A percentile compares a stretch with the other conserved stretches of the same genome.
Conservation (phyloP, 257 asterid species). For the Ballota nigra region DNA sequence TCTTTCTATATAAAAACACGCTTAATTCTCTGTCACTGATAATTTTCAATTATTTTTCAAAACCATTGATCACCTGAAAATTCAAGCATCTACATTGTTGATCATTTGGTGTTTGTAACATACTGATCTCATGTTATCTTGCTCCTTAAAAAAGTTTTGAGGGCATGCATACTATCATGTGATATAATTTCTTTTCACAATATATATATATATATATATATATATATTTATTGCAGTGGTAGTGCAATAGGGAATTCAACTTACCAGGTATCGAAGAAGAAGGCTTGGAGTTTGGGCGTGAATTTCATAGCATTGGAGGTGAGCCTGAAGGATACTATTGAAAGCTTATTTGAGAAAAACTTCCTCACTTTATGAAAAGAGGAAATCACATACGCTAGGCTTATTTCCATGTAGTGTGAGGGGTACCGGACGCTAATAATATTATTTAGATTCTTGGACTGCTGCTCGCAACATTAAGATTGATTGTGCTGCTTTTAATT, state of each 20-base stretch:
- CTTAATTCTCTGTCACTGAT: too few relatives aligned
- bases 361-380: conserved; percentile 20
- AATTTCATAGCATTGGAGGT: conserved; percentile 39
- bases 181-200: background rate
- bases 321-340: conserved; percentile 13
- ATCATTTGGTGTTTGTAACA: too few relatives aligned
- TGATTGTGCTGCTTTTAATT: too few relatives aligned
- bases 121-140: too few relatives aligned
- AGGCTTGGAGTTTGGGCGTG: conserved; percentile 41
- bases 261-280: conserved; percentile 35
- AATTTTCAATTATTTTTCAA: background rate
- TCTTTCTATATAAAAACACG: background rate
- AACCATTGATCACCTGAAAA: background rate
- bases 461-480: too few relatives aligned
- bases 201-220: too few relatives aligned
- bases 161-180: background rate
- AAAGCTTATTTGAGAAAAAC: conserved; percentile 23
- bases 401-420: background rate
- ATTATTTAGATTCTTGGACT: too few relatives aligned
- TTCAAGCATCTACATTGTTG: background rate
- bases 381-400: background rate
- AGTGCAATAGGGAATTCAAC: background rate
- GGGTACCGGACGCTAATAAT: too few relatives aligned
- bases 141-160: too few relatives aligned
- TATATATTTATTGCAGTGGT: background rate